Conservation (phyloP, 441 rosid species). For the Viola pubescens region DNA sequence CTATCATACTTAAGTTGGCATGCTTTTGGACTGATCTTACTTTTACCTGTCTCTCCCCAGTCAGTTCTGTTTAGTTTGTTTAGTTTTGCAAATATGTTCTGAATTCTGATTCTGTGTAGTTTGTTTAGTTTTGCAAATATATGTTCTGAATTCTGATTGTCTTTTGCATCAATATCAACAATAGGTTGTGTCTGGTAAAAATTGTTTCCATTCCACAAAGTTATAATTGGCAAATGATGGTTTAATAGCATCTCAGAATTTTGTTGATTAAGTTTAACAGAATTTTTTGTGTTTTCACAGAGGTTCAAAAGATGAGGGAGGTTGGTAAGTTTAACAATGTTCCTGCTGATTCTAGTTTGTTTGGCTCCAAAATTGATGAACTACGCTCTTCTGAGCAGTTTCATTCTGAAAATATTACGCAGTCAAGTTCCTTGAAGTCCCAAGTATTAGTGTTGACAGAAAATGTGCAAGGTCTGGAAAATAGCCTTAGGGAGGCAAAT, state of each 20-base stretch:
- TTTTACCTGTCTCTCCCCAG: too few relatives aligned
- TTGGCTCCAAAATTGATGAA: constrained; percentile 24
- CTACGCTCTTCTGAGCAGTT: constrained; percentile 32
- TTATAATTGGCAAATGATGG: neutral
- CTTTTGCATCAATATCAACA: too few relatives aligned
- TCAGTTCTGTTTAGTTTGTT: too few relatives aligned
- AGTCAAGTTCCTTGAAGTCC: constrained; percentile 32
- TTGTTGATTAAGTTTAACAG: constrained; percentile 11
- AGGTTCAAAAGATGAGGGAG: constrained; percentile 55
- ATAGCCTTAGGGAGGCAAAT: constrained; percentile 49
- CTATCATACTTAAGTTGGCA: too few relatives aligned
- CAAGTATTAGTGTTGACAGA: constrained; percentile 40
- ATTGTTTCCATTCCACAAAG: too few relatives aligned
- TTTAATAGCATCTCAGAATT: constrained; percentile 1
- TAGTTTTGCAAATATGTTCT: neutral
- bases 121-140: neutral
- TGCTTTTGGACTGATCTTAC: too few relatives aligned
- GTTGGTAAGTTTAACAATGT: constrained; percentile 40
- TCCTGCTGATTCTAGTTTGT: constrained; percentile 22
- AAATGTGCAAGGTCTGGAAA: constrained; percentile 45
- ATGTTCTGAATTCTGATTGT: neutral
- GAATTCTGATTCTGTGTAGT: too few relatives aligned
- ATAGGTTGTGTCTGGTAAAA: too few relatives aligned
- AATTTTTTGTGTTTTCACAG: constrained; percentile 33
- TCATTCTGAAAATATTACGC: constrained; percentile 23